Percentiles rank a stretch among this genome's conserved stretches.
Evolutionary conservation across 176 grass and related monocot genomes (phyloP).

Genomic region (Aegilops bicornis): DNA sequence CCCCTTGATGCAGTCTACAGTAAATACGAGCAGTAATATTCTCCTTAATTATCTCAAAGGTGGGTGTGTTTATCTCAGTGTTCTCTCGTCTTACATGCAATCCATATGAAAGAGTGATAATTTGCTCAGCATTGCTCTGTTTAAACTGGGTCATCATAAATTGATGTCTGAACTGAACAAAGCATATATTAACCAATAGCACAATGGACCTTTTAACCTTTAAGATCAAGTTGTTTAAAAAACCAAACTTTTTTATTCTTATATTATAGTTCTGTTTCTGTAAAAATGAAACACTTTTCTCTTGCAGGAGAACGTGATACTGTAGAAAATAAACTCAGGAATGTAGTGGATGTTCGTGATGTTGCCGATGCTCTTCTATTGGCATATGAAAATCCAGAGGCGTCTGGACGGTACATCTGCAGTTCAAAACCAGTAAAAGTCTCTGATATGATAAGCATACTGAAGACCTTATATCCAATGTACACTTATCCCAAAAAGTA

Average conservation of each 20-base stretch:
- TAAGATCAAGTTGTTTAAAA: neutral
- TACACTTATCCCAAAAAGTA: constrained; percentile 49
- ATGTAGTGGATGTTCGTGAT: constrained; percentile 48
- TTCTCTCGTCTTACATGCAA: neutral
- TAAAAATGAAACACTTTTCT: neutral
- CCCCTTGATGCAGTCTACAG: constrained; percentile 30
- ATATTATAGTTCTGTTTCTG: neutral
- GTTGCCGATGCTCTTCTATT: constrained; percentile 52
- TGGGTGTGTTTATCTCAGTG: neutral
- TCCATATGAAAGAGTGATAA: neutral
- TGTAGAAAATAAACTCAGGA: constrained; percentile 31
- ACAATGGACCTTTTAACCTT: neutral
- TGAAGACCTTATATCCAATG: constrained; percentile 37
- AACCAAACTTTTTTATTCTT: neutral
- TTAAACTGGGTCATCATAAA: neutral
- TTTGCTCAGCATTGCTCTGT: neutral
- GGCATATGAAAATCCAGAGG: constrained; percentile 37
- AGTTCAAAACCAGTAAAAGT: constrained; percentile 36
- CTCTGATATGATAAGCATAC: constrained; percentile 41
- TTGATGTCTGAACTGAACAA: neutral
- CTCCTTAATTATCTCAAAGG: constrained; percentile 37
- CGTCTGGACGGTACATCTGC: constrained; percentile 46
- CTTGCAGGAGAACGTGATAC: constrained; percentile 33
- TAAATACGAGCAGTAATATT: constrained; percentile 31
- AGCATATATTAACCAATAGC: neutral